Evolutionary conservation across 2,329 filamentous ascomycete species (phyloP), one percentile per base, ranked within the genome.

Genomic region (Hysterium pulicare): DNA sequence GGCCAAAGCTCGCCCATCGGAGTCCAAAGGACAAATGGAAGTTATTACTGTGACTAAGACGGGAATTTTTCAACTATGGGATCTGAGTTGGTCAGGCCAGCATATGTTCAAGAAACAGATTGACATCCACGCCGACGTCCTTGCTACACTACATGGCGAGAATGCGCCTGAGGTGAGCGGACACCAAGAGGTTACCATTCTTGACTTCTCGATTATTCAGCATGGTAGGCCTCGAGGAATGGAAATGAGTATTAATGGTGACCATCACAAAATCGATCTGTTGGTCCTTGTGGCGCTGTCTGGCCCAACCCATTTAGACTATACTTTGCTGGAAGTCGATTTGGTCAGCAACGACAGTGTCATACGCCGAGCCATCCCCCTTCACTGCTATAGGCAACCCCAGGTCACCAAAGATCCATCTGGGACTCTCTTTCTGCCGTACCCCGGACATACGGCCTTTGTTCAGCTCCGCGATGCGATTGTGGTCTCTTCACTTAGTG

Each of bases 31-130:
- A 19, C 90, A 96, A 66, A 83, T 90, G 60, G 88, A 90, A 53
- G 77, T 95, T 24, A 79, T 95, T 35, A 82, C 90, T 28, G 82
- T 84, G 11, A 93, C 90, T 2, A 78, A 82, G 41, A 84, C 84
- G 54, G 91, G 87, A 21, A 79, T 83, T 44, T 71, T 98, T 20
- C 85, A 94, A 55, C 78, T 84, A 6, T 98, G 93, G 93, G 87
- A 86, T 59, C 77, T 96, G 33, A 89, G 91, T 58, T 88, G 91
- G 64, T 87, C 87, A 47, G 90, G 90, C 24, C 87, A 90, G 52
- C 84, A 90, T 59, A 82, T 86, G 33, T 76, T 88, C 36, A 78
- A 86, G 35, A 78, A 78, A 20, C 87, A 91, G 47, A 74, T 83
- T 17, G 86, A 95, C 62, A 73, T 83, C 44, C 80, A 82, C 42